Percentiles rank a stretch among this genome's conserved stretches.
Evolutionary conservation across 2,329 filamentous ascomycete genomes (phyloP).

Genomic region (Apiospora arundinis): DNA sequence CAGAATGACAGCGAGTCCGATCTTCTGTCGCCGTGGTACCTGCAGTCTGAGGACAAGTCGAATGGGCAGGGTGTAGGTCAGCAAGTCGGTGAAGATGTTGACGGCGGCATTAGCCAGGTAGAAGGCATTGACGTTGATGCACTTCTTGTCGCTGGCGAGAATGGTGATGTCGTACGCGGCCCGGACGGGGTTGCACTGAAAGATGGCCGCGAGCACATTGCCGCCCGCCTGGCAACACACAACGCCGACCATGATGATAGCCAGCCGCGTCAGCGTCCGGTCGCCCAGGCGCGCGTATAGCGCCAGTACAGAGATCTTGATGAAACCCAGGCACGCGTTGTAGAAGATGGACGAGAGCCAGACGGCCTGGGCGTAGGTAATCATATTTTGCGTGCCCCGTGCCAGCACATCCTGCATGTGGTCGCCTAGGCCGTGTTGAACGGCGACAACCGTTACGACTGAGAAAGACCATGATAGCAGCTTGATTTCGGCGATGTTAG

Average conservation of each 20-base stretch:
- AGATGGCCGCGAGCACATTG: slow-evolving; percentile 48
- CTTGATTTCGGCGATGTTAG: neutral
- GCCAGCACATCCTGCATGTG: slow-evolving; percentile 31
- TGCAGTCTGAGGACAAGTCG: slow-evolving; percentile 49
- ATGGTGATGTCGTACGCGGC: slow-evolving; percentile 46
- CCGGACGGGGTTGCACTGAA: slow-evolving; percentile 50
- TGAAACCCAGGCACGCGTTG: slow-evolving; percentile 51
- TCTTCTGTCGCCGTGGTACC: slow-evolving; percentile 51
- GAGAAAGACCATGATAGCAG: slow-evolving; percentile 27
- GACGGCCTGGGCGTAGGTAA: slow-evolving; percentile 36
- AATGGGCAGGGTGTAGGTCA: slow-evolving; percentile 52
- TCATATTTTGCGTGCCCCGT: slow-evolving; percentile 27
- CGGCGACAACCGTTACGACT: slow-evolving; percentile 21
- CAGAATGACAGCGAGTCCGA: slow-evolving; percentile 49
- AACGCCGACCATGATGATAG: slow-evolving; percentile 47
- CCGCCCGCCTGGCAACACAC: slow-evolving; percentile 47
- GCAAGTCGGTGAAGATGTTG: slow-evolving; percentile 53
- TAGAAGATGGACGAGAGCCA: slow-evolving; percentile 57
- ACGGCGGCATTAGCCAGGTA: slow-evolving; percentile 54
- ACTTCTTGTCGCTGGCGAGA: slow-evolving; percentile 39
- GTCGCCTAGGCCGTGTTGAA: slow-evolving; percentile 25
- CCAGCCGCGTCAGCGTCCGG: slow-evolving; percentile 41
- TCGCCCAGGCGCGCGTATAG: slow-evolving; percentile 53
- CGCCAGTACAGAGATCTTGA: slow-evolving; percentile 54
- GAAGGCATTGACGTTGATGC: slow-evolving; percentile 53